Base-by-base conservation (phyloP, 352 stramenopile species). In the Halophytophthora polymorphica region DNA sequence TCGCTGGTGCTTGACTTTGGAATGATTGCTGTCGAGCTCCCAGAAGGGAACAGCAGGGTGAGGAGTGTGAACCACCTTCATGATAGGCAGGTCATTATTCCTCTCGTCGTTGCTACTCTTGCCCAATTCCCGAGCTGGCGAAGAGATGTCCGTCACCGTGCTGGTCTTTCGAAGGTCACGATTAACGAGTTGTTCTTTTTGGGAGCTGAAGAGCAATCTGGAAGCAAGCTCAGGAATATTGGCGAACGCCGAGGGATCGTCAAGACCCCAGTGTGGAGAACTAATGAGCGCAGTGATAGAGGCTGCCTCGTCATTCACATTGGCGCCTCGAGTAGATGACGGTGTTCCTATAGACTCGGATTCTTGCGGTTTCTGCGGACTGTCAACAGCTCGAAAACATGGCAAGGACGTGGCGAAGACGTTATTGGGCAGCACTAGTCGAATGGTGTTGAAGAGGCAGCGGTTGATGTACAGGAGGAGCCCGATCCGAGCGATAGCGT, bases 381-480 rank as follows among this genome's bases (percentile, higher is more conserved):
- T 10, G 6, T 56, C 29, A n/a, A 23, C 6, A 13, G n/a, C 45
- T 10, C 34, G 31, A 41, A 29, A 47, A 1, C 17, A 17, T 19
- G 14, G 25, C 2, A 64, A 40, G 3, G 56, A 57, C 28, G 56
- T 64, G 18, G 57, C 61, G 33, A 61, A 64, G 3, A 35, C 42
- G 18, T 67, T 66, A 57, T 53, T 53, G 15, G 61, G 17, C 2
- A 85, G 45, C 3, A 71, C 49, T 23, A 84, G 29, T 1, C 71
- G 77, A 43, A 73, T 38, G 8, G 70, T 46, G 36, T 54, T 64
- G 35, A 68, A 79, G 4, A 78, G 40, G 41, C 63, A 72, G 6
- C 65, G 63, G 29, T 88, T 88, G 10, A 83, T 35, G 15, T 70
- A 49, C 23, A 86, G 38, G 10, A 88, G 50, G 21, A 77, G 22